Conservation (phyloP, 257 asterid species). For the Sherardia arvensis region DNA sequence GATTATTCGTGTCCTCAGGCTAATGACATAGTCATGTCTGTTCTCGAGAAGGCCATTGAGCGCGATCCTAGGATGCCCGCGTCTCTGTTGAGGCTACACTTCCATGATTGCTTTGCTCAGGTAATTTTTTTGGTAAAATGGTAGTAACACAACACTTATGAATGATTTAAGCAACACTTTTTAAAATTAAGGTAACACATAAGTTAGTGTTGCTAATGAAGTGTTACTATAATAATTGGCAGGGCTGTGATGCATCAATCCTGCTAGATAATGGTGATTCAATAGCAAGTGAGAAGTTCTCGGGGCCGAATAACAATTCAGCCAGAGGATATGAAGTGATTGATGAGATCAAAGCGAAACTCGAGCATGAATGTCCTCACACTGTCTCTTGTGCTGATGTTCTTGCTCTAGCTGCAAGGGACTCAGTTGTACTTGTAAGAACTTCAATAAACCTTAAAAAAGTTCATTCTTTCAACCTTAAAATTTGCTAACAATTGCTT, state of each 20-base stretch:
- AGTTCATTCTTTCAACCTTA: background rate
- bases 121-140: slow-evolving; percentile 18
- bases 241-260: slow-evolving; percentile 84
- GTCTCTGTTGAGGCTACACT: slow-evolving; percentile 60
- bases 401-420: slow-evolving; percentile 71
- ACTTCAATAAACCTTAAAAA: background rate
- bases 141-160: too few species aligned
- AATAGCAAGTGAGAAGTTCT: slow-evolving; percentile 54
- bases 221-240: too few species aligned
- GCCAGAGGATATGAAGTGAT: slow-evolving; percentile 63
- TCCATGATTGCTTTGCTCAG: slow-evolving; percentile 71
- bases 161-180: background rate
- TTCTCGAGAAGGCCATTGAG: slow-evolving; percentile 50
- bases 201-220: background rate
- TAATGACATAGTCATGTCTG: slow-evolving; percentile 58
- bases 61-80: slow-evolving; percentile 70
- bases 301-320: slow-evolving; percentile 63
- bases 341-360: slow-evolving; percentile 58
- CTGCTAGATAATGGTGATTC: slow-evolving; percentile 40
- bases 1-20: slow-evolving; percentile 67
- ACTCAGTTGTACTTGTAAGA: slow-evolving; percentile 48
- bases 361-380: slow-evolving; percentile 68
- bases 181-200: too few species aligned
- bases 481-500: slow-evolving; percentile 1
- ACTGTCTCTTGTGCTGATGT: slow-evolving; percentile 78